Base-by-base conservation (phyloP, 2,329 filamentous ascomycete genomes). In the Fusarium sp. region DNA sequence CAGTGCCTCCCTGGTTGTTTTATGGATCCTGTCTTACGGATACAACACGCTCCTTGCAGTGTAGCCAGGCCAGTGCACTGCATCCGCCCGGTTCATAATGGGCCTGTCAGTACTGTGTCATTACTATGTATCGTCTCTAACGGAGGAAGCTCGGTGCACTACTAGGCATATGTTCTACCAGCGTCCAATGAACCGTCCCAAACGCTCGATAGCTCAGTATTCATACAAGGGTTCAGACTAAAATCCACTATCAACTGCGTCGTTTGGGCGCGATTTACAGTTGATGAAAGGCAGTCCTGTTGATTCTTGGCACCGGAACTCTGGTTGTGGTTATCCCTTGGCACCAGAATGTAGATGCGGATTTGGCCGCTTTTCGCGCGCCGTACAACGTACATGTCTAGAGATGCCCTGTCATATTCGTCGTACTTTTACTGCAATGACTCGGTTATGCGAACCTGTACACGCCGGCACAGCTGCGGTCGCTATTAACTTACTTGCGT, bases 171-270 rank as follows among this genome's bases (percentile, higher is more conserved):
- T 54, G 51, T 40, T 51, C 45, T 32, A 63, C 27, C 56, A 52
- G 50, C 38, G 32, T 59, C 72, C 70, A 75, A 70, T 68, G 50
- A 73, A 70, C 71, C 69, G 69, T 73, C 64, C 49, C 53, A 59
- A 53, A 73, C 68, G 62, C 56, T 49, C 51, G 50, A 58, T 71
- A 66, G 63, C 42, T 63, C 15, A 34, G 24, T 29, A 47, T 52
- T n/a, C 32, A 22, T 20, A 25, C 58, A 38, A 66, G 68, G 68
- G 58, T 63, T 40, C 47, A 64, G 63, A 54, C 62, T 34, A 63
- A 58, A 59, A 47, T 49, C 70, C 72, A 67, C 68, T 66, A 56
- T 70, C 53, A 58, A 70, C 65, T 73, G 59, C 64, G 52, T 72
- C 52, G 54, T 45, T 49, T 49, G 20, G 46, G 47, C 32, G 46